These are phyloP conservation scores for Allomyces macrogynus DNA, from an alignment of 192 early-diverging fungal species.

Conservation along the genomic window DNA sequence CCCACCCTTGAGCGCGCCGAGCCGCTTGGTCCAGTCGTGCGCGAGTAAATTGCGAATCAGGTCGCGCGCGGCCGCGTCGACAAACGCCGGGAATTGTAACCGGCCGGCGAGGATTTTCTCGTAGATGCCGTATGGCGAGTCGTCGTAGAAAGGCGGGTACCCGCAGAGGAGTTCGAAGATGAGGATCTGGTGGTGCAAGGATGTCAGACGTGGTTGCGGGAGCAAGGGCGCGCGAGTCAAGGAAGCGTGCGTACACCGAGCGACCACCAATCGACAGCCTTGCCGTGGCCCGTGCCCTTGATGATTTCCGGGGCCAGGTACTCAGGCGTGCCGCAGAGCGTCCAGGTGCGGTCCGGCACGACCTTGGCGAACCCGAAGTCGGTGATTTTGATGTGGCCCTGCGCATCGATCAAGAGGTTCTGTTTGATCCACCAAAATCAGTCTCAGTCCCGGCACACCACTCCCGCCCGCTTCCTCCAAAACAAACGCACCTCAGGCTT, in stretches of 20 bases:
- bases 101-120: slow-evolving; percentile 23
- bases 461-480: slow-evolving; percentile 7
- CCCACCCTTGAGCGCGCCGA: slow-evolving; percentile 7
- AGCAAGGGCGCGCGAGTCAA: too few relatives aligned
- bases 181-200: slow-evolving; percentile 10
- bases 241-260: slow-evolving; percentile 14
- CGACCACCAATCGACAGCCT: slow-evolving; percentile 21
- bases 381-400: slow-evolving; percentile 89
- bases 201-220: too few relatives aligned
- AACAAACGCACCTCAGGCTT: slow-evolving; percentile 23
- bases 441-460: background rate
- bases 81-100: slow-evolving; percentile 4
- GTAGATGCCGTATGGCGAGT: slow-evolving; percentile 19
- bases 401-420: slow-evolving; percentile 56
- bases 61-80: background rate
- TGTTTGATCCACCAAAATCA: slow-evolving; percentile 8
- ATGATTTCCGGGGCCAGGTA: slow-evolving; percentile 26
- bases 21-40: slow-evolving; percentile 1
- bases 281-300: slow-evolving; percentile 9
- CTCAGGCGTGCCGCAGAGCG: slow-evolving; percentile 34
- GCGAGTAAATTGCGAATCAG: slow-evolving; percentile 3
- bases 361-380: slow-evolving; percentile 98
- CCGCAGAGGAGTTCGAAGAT: slow-evolving; percentile 23
- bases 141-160: slow-evolving; percentile 19
- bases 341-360: slow-evolving; percentile 76